phyloP scores from a whole-genome alignment of 169 alveolate genomes.

The Plasmodium inui region DNA sequence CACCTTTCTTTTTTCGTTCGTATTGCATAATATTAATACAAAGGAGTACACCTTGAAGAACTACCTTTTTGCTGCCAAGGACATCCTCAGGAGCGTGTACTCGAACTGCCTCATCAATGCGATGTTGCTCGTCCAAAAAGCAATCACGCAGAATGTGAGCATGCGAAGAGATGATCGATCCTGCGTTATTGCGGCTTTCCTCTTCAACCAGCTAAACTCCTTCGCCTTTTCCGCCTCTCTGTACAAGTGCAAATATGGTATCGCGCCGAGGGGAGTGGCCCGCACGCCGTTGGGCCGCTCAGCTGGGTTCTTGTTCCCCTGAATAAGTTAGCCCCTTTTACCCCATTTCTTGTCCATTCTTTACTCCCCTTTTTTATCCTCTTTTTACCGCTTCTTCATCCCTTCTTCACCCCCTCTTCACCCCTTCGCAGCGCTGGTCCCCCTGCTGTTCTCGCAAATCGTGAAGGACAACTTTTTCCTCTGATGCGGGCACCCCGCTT shows the following conservation, averaged over 20 bases:
- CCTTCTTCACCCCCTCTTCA: not conserved
- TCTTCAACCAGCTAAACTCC: constrained; percentile 36
- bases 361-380: not conserved
- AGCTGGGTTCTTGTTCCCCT: not conserved
- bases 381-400: constrained; percentile 6
- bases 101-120: constrained; percentile 44
- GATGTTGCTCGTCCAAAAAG: constrained; percentile 22
- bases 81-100: constrained; percentile 44
- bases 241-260: constrained; percentile 74
- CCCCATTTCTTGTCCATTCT: not conserved
- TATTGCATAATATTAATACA: constrained; percentile 54
- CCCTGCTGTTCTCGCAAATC: constrained; percentile 52
- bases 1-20: constrained; percentile 57
- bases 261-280: not conserved
- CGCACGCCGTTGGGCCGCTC: not conserved
- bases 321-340: not conserved
- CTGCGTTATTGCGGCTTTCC: not conserved
- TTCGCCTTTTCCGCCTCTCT: constrained; percentile 22
- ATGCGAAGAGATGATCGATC: not conserved
- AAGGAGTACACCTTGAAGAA: constrained; percentile 41
- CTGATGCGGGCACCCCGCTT: not conserved
- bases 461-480: constrained; percentile 67
- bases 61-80: constrained; percentile 28
- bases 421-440: constrained; percentile 25
- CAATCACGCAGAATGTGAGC: constrained; percentile 15